These are phyloP conservation scores for Prunus yedoensis DNA, from an alignment of 331 rosid species.

Conservation along the genomic window DNA sequence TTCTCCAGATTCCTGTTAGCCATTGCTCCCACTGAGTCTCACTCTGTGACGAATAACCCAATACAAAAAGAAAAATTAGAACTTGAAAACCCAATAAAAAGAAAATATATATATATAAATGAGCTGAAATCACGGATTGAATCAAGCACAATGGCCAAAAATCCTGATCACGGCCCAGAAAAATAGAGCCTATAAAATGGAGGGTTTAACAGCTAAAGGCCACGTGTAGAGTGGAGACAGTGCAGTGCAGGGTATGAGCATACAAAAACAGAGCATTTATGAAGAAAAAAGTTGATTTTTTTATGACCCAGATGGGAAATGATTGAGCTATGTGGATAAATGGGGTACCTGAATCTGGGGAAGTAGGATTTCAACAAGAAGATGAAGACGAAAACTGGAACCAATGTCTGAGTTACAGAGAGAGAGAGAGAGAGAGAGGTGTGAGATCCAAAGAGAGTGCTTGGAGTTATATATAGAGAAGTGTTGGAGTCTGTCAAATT, in stretches of 20 bases:
- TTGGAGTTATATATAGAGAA: slow-evolving; percentile 35
- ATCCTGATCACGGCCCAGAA: slow-evolving; percentile 22
- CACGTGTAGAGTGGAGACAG: slow-evolving; percentile 28
- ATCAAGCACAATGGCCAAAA: slow-evolving; percentile 31
- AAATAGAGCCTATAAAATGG: slow-evolving; percentile 17
- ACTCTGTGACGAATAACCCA: slow-evolving; percentile 30
- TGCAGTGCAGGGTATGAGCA: background rate
- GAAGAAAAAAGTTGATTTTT: slow-evolving; percentile 12
- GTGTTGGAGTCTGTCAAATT: slow-evolving; percentile 7
- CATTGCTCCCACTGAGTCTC: slow-evolving; percentile 46
- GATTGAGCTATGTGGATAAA: slow-evolving; percentile 7
- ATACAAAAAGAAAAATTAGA: background rate
- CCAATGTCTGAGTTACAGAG: background rate
- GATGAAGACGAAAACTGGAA: slow-evolving; percentile 18
- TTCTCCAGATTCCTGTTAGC: slow-evolving; percentile 75
- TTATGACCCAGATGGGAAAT: slow-evolving; percentile 20
- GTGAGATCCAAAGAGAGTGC: slow-evolving; percentile 29
- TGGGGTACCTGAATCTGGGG: slow-evolving; percentile 46
- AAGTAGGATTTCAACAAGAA: slow-evolving; percentile 19
- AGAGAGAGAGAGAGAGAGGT: slow-evolving; percentile 11
- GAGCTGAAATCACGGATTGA: slow-evolving; percentile 28
- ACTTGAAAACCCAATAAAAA: background rate
- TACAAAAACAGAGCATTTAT: slow-evolving; percentile 5
- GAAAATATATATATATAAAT: background rate
- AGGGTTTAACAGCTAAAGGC: slow-evolving; percentile 8